A percentile compares a stretch with the other conserved stretches of the same genome.
phyloP scores from a whole-genome alignment of 2,329 filamentous ascomycete species.

The Arthrobotrys megalospora region DNA sequence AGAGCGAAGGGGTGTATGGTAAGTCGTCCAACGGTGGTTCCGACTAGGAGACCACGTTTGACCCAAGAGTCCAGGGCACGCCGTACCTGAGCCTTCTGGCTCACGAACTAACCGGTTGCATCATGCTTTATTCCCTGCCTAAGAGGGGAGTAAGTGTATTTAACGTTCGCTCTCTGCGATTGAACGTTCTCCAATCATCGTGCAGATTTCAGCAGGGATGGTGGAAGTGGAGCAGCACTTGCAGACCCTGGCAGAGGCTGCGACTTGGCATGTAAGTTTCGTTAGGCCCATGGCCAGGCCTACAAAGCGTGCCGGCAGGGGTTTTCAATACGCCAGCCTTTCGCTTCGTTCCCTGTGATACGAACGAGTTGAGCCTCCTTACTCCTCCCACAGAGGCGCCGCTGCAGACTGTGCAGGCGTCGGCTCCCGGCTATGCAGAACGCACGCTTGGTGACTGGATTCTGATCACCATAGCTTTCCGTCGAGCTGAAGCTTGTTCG shows the following conservation, averaged over 20 bases:
- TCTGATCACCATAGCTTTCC: slow-evolving; percentile 33
- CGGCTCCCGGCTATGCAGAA: slow-evolving; percentile 53
- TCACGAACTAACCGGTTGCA: slow-evolving; percentile 41
- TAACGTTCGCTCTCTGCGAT: slow-evolving; percentile 61
- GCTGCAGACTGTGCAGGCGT: slow-evolving; percentile 45
- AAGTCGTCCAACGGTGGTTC: slow-evolving; percentile 37
- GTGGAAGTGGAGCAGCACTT: slow-evolving; percentile 44
- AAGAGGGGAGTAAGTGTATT: slow-evolving; percentile 19
- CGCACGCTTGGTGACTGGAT: slow-evolving; percentile 42
- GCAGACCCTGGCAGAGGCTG: slow-evolving; percentile 15
- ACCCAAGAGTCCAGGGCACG: slow-evolving; percentile 32
- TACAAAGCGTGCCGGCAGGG: slow-evolving; percentile 4
- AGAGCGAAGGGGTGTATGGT: slow-evolving; percentile 40
- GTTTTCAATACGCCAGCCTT: slow-evolving; percentile 15
- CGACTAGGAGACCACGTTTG: slow-evolving; percentile 41
- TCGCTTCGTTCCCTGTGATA: slow-evolving; percentile 43
- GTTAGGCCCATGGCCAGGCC: slow-evolving; percentile 19
- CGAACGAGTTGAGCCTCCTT: slow-evolving; percentile 56
- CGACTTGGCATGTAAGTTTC: slow-evolving; percentile 35
- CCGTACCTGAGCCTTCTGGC: slow-evolving; percentile 46
- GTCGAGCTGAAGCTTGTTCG: slow-evolving; percentile 59
- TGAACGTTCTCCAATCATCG: slow-evolving; percentile 26
- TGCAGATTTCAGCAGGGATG: slow-evolving; percentile 33
- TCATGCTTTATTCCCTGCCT: slow-evolving; percentile 43
- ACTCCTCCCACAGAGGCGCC: slow-evolving; percentile 32